Conservation (phyloP, 2,329 filamentous ascomycete genomes). For the Hypoxylon sp. region DNA sequence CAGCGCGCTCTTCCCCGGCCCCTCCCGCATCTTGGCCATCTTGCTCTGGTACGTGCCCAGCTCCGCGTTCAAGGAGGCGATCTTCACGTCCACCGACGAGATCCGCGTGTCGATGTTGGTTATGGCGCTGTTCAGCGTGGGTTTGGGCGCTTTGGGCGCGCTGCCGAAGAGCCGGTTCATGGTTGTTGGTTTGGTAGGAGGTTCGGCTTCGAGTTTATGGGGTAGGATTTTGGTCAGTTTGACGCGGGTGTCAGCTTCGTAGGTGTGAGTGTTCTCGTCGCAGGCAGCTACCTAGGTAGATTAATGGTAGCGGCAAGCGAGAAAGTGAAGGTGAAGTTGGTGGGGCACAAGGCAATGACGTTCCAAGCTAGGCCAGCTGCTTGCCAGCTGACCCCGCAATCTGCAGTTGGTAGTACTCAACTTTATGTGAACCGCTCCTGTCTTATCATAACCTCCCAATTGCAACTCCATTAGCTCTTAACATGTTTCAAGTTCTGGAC, state of each 20-base stretch:
- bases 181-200: constrained; percentile 40
- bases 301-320: not conserved
- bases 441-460: not conserved
- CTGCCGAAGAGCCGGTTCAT: constrained; percentile 98
- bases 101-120: constrained; percentile 73
- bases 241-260: not conserved
- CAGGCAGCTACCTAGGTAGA: constrained; percentile 26
- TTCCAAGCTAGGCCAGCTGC: constrained; percentile 1
- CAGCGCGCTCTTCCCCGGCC: constrained; percentile 89
- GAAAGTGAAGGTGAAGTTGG: constrained; percentile 8
- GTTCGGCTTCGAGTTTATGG: not conserved
- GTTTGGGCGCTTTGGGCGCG: constrained; percentile 87
- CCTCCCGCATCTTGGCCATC: constrained; percentile 91
- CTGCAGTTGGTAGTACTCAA: constrained; percentile 8
- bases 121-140: constrained; percentile 78
- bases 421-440: constrained; percentile 5
- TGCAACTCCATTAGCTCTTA: no score
- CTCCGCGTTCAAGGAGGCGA: constrained; percentile 90
- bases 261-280: constrained; percentile 5
- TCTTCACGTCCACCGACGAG: constrained; percentile 87
- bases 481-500: not conserved
- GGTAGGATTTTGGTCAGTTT: not conserved
- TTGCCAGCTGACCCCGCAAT: not conserved
- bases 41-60: constrained; percentile 87
- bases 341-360: constrained; percentile 29